Base-by-base conservation (phyloP, 805 yeast species). In the Allodekkera sacchari region DNA sequence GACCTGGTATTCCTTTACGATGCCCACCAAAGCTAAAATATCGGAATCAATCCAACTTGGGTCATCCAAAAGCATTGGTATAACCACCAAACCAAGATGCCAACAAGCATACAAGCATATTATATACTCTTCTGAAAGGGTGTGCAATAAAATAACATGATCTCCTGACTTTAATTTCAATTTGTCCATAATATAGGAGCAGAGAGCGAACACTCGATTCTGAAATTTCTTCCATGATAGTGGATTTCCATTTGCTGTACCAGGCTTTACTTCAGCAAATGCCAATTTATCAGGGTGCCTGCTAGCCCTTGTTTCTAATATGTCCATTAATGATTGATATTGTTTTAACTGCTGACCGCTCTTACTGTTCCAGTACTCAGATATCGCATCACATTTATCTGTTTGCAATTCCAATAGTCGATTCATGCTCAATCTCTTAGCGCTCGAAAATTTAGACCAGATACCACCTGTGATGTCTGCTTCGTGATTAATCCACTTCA, bases 51-150 rank as follows among this genome's bases (percentile, higher is more conserved):
- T 61, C 33, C 87, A 59, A 26, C 38, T 37, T 1, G 40, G 9
- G 28, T 80, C 87, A 25, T 87, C 57, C 0, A 94, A 87, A 7
- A 76, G 61, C 50, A 85, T 54, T 1, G 94, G 92, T 11, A 89
- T 66, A 1, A 92, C 84, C 3, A 83, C 67, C 4, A 85, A 35
- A 7, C 96, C 95, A 32, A 87, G 71, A 34, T 79, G 57, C 52
- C 89, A 71, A 51, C 97, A 89, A 0, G 98, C 96, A 54, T 77
- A 75, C 1, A 87, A 64, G 2, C 94, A 84, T 18, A 84, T 74
- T 5, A 80, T 73, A 48, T 74, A 89, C 39, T 92, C 97, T 35
- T 88, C 95, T 1, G 87, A 75, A 28, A 89, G 70, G 0, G 94
- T 80, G 51, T 84, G 87, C 78, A 87, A 78, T 45, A 92, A 59